Base-by-base conservation (phyloP, 306 rosid species). In the Carpinus viminea region DNA sequence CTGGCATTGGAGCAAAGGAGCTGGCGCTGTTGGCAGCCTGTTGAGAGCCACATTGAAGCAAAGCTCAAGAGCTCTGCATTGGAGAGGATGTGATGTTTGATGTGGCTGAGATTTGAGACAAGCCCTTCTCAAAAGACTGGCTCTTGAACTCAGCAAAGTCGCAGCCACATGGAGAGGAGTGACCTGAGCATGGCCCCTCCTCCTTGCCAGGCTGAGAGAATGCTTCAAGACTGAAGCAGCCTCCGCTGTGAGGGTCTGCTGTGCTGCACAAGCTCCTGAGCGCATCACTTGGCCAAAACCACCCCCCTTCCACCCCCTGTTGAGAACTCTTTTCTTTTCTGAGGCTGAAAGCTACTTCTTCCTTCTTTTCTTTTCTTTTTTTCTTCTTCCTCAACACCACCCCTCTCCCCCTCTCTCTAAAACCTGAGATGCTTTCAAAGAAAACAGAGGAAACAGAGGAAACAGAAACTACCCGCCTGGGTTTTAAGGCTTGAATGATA, bases 31-130 rank as follows among this genome's bases (percentile, higher is more conserved):
- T 12, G 99, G 99, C 8, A 93, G 96, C 46, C 97, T 69, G 61
- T 96, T 96, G 72, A 96, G 98, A 16, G 99, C 98, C 45, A 96
- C 99, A 80, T 93, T 96, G 93, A 96, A 93, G 81, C 98, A 96
- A 18, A 96, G 97, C 83, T 96, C 99, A n/a, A 96, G 97, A 38
- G 99, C 98, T 74, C 97, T 81, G 75, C 93, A 91, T 10, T 96
- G 98, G 73, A 91, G 94, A 53, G 93, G 93, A 54, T 83, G 86
- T 34, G 90, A 84, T 62, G 91, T 20, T 70, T 89, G 92, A 51
- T 79, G 89, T 59, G 93, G 90, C 72, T 89, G 94, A 78, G 97
- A 87, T 79, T 88, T 87, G 74, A 93, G 93, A 74, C 96, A 93
- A 34, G 96, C 98, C 45, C 87, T 78, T 77, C 93, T 74, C 51